Percentiles rank a stretch among this genome's conserved stretches.
phyloP scores from a whole-genome alignment of 176 grass and related monocot species.

The Urochloa ruziziensis region DNA sequence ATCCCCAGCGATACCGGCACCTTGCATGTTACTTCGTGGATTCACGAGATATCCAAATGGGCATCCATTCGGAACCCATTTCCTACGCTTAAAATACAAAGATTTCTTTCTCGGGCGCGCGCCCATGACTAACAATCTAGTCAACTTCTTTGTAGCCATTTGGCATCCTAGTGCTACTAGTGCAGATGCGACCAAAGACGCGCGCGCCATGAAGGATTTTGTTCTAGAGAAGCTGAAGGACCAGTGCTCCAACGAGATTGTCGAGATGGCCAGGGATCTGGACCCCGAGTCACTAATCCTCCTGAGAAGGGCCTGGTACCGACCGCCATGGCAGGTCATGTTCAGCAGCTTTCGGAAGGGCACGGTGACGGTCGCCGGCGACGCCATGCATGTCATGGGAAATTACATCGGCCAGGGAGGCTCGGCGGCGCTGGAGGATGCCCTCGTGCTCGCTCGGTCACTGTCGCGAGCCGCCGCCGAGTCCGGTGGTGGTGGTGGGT shows the following conservation, averaged over 20 bases:
- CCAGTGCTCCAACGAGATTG: slow-evolving; percentile 10
- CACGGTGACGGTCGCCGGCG: slow-evolving; percentile 40
- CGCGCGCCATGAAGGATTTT: neutral
- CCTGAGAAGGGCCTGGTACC: slow-evolving; percentile 4
- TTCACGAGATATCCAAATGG: neutral
- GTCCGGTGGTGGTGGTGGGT: neutral
- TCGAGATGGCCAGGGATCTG: slow-evolving; percentile 22
- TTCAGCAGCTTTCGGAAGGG: slow-evolving; percentile 22
- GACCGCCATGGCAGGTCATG: slow-evolving; percentile 43
- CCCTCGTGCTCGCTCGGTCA: slow-evolving; percentile 42
- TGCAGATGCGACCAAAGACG: neutral
- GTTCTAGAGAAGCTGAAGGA: slow-evolving; percentile 20
- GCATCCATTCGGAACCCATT: slow-evolving; percentile 7
- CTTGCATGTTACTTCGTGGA: neutral
- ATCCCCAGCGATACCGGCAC: neutral
- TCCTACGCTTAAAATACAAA: neutral
- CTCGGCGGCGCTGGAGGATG: slow-evolving; percentile 30
- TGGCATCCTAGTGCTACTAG: neutral
- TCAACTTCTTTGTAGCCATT: slow-evolving; percentile 2
- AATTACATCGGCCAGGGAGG: slow-evolving; percentile 64
- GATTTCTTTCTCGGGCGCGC: neutral
- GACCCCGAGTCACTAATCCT: slow-evolving; percentile 25
- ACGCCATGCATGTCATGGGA: slow-evolving; percentile 57
- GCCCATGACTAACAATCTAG: slow-evolving; percentile 17
- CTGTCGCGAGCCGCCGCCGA: neutral